These are phyloP conservation scores for Aristolochia fimbriata DNA, from an alignment of 164 flowering plant species.

Conservation along the genomic window DNA sequence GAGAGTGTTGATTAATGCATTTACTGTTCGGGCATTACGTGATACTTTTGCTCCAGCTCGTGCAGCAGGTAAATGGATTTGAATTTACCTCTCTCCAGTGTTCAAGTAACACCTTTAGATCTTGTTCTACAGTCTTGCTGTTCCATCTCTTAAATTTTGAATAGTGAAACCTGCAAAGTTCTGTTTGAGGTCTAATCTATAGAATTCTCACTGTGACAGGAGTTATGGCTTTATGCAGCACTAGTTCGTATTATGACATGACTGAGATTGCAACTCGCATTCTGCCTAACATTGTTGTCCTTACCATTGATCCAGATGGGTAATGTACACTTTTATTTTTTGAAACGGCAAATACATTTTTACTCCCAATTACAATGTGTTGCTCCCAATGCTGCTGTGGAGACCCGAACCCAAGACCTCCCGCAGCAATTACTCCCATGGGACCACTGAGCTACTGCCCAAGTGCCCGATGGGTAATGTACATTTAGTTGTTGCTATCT, in stretches of 20 bases:
- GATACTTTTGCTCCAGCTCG: slow-evolving; percentile 95
- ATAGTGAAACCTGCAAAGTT: not conserved
- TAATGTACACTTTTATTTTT: slow-evolving; percentile 14
- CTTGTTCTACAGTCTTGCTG: not conserved
- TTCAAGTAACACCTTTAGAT: not conserved
- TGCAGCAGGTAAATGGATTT: slow-evolving; percentile 69
- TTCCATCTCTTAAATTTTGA: not conserved
- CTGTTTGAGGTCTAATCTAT: not conserved
- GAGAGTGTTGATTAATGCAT: slow-evolving; percentile 97
- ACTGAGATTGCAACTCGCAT: slow-evolving; percentile 90
- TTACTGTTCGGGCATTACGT: slow-evolving; percentile 95
- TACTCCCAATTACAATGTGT: too few relatives aligned
- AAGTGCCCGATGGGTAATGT: slow-evolving; percentile 79
- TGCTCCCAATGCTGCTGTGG: too few relatives aligned
- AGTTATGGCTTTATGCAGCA: slow-evolving; percentile 88
- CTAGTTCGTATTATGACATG: slow-evolving; percentile 82
- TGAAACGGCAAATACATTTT: too few relatives aligned
- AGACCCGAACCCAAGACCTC: too few relatives aligned
- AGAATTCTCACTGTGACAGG: slow-evolving; percentile 39
- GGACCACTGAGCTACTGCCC: too few relatives aligned
- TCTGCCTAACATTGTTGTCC: slow-evolving; percentile 82
- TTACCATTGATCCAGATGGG: slow-evolving; percentile 95
- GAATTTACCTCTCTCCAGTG: not conserved
- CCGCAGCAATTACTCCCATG: too few relatives aligned
- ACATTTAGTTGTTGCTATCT: too few relatives aligned